Evolutionary conservation across 805 yeast genomes (phyloP), one percentile per base, ranked within the genome.

Genomic region (Suhomyces tanzawaensis): DNA sequence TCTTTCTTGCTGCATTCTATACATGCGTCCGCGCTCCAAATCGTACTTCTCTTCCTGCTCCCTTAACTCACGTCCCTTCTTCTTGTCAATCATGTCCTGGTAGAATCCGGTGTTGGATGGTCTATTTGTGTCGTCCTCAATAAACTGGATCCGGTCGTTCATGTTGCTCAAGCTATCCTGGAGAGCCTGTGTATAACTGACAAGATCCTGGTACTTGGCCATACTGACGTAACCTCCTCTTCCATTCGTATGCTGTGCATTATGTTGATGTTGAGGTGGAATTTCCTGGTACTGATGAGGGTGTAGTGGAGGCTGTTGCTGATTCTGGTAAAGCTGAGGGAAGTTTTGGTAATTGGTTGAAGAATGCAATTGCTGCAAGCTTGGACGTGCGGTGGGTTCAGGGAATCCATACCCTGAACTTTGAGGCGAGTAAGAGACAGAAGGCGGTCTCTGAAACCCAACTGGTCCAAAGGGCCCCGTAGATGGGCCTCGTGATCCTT

Each of bases 201-300:
- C 60, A 30, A 66, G 49, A 31, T 64, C 66, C 27, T 61, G 64
- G 45, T 65, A 66, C 36, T 52, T 55, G 3, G 55, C 52, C 37
- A 57, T 41, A 3, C 59, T 49, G 12, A 64, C 63, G 23, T 21
- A 21, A 7, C 23, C 23, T 21, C 9, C 9, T 8, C 14, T 24
- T 5, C 13, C 14, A 7, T 21, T 21, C 11, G 24, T 7, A 21
- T 21, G 9, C 9, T 21, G 24, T 21, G 24, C 24, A 21, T 21
- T 21, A 11, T 30, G 33, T 9, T 16, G 36, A 9, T 32, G 40
- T 23, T 29, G 36, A 8, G 25, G 34, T 25, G 34, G 39, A 16
- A 36, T 29, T 2, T 29, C 17, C 3, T 19, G 33, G 3, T 3
- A 8, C 17, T 30, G 33, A 5, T 18, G 24, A 1, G 34, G 19